phyloP scores from a whole-genome alignment of 106 monocot species.

The Allium fistulosum region DNA sequence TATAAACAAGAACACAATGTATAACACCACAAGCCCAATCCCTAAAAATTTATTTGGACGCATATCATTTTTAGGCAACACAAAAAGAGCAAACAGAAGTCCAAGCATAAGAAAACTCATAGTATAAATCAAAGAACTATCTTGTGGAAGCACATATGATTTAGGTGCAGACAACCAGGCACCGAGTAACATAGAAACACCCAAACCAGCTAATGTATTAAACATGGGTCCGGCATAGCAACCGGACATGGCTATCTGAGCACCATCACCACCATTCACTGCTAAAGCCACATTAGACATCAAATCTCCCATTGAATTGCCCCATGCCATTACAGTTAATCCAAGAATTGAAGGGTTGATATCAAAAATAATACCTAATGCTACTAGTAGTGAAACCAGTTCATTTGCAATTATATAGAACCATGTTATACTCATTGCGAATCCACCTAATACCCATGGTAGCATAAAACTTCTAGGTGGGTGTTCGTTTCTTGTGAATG shows the following conservation, averaged over 20 bases:
- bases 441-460: conserved; percentile 97
- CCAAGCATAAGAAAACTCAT: conserved; percentile 64
- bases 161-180: conserved; percentile 45
- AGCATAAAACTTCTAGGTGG: conserved; percentile 72
- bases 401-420: conserved; percentile 91
- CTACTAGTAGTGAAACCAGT: conserved; percentile 73
- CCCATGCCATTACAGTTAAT: conserved; percentile 93
- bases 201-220: conserved; percentile 89
- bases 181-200: conserved; percentile 65
- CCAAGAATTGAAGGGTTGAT: conserved; percentile 90
- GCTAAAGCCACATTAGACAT: conserved; percentile 87
- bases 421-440: conserved; percentile 90
- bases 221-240: conserved; percentile 99
- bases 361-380: conserved; percentile 68
- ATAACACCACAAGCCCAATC: conserved; percentile 54
- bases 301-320: conserved; percentile 98
- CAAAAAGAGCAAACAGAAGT: conserved; percentile 53
- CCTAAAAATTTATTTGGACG: conserved; percentile 58
- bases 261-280: conserved; percentile 74
- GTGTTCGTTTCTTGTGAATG: conserved; percentile 40
- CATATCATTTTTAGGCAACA: conserved; percentile 58
- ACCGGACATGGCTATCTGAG: conserved; percentile 97
- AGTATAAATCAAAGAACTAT: conserved; percentile 58
- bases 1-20: conserved; percentile 51
- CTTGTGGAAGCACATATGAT: conserved; percentile 55